A percentile compares a stretch with the other conserved stretches of the same genome.
phyloP scores from a whole-genome alignment of 2,329 filamentous ascomycete genomes.

The Stromatinia cepivora region DNA sequence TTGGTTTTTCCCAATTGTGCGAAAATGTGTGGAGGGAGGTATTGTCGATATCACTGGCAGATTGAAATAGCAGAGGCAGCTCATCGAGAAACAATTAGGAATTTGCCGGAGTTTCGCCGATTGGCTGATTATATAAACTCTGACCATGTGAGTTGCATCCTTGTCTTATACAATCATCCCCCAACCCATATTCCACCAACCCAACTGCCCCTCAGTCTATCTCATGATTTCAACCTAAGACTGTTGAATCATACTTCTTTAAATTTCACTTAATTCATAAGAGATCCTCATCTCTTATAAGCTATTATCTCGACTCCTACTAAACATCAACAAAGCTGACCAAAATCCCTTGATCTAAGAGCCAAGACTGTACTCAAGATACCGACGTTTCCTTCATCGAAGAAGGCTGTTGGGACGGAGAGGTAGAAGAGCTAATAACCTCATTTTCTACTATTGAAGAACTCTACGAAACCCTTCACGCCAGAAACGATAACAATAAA shows the following conservation, averaged over 20 bases:
- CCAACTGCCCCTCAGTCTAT: slow-evolving; percentile 1
- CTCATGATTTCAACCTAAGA: slow-evolving; percentile 12
- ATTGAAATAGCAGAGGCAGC: slow-evolving; percentile 6
- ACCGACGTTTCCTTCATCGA: slow-evolving; percentile 15
- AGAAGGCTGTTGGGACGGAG: slow-evolving; percentile 21
- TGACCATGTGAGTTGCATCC: slow-evolving; percentile 20
- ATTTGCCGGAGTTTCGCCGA: slow-evolving; percentile 17
- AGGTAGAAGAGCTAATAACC: slow-evolving; percentile 15
- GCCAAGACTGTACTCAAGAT: slow-evolving; percentile 11
- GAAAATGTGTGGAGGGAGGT: not conserved
- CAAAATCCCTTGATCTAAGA: slow-evolving; percentile 4
- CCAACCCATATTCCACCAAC: not conserved
- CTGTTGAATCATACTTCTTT: slow-evolving; percentile 2
- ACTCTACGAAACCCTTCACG: slow-evolving; percentile 11
- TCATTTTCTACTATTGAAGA: not conserved
- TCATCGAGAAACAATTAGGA: not conserved
- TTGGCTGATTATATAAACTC: not conserved
- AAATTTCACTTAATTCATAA: not conserved
- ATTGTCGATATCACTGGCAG: not conserved
- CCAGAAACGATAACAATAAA: slow-evolving; percentile 1
- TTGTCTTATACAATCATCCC: slow-evolving; percentile 7
- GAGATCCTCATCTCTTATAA: not conserved
- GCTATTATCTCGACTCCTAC: not conserved
- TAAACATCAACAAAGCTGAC: slow-evolving; percentile 4
- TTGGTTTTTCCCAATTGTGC: not conserved